A percentile compares a stretch with the other conserved stretches of the same genome.
These are phyloP conservation scores for Furcasterigmium furcatum DNA, from an alignment of 2,329 filamentous ascomycete genomes.

Conservation along the genomic window DNA sequence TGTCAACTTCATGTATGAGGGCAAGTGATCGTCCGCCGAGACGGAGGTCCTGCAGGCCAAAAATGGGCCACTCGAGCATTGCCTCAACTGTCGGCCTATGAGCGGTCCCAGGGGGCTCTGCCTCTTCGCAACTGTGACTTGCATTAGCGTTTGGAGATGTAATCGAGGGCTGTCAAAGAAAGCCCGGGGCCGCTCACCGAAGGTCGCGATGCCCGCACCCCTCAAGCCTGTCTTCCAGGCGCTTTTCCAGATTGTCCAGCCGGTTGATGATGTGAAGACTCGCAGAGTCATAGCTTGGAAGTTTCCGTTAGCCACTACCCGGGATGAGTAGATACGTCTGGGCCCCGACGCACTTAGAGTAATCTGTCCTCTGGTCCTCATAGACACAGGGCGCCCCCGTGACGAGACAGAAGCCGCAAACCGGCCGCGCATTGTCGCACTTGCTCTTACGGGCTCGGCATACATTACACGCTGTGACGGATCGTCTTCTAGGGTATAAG, in stretches of 20 bases:
- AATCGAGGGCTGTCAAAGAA: no score
- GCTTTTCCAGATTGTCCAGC: background rate
- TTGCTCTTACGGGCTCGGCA: constrained; percentile 33
- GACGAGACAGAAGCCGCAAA: constrained; percentile 26
- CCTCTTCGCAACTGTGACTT: no score
- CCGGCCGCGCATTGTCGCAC: constrained; percentile 31
- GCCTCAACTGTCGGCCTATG: background rate
- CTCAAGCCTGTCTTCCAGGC: background rate
- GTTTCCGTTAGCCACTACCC: background rate
- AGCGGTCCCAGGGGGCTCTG: no score
- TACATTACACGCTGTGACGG: constrained; percentile 24
- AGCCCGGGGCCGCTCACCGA: no score
- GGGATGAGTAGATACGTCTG: no score
- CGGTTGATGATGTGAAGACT: background rate
- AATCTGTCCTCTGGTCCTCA: background rate
- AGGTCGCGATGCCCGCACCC: no score
- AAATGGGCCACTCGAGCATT: background rate
- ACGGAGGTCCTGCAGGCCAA: background rate
- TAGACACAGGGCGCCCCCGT: background rate
- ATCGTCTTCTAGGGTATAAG: background rate
- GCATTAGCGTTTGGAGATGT: no score
- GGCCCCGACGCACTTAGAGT: background rate
- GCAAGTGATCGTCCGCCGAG: background rate
- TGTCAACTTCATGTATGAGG: background rate
- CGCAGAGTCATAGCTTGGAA: background rate